phyloP scores from a whole-genome alignment of 208 protist genomes.

The Trypanosoma congolense region DNA sequence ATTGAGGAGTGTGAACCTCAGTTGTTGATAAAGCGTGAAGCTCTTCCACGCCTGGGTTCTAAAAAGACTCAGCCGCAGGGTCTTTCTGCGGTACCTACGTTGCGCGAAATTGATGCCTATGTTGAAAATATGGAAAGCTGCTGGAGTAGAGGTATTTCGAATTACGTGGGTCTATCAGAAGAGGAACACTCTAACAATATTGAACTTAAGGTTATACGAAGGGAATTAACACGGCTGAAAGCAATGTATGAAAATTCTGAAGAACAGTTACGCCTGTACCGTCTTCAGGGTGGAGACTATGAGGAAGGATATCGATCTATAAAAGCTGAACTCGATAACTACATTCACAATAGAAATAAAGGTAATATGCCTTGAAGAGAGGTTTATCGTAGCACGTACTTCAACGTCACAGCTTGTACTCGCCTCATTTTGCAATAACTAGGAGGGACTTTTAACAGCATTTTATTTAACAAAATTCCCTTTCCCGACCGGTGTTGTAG shows the following conservation, averaged over 20 bases:
- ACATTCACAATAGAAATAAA: slow-evolving; percentile 48
- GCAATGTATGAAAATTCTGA: slow-evolving; percentile 31
- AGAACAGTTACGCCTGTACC: slow-evolving; percentile 73
- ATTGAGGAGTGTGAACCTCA: slow-evolving; percentile 33
- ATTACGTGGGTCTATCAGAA: slow-evolving; percentile 55
- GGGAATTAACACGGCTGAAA: slow-evolving; percentile 40
- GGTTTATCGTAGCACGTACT: no score
- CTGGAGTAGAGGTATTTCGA: slow-evolving; percentile 63
- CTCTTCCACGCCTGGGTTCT: slow-evolving; percentile 24
- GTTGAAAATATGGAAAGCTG: slow-evolving; percentile 81
- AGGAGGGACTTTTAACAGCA: background rate
- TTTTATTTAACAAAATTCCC: no score
- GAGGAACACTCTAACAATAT: slow-evolving; percentile 43
- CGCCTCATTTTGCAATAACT: background rate
- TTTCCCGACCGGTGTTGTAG: no score
- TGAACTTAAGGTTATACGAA: slow-evolving; percentile 48
- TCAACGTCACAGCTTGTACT: no score
- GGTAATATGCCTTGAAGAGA: slow-evolving; percentile 6
- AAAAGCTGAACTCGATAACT: slow-evolving; percentile 59
- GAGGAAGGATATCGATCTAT: slow-evolving; percentile 61
- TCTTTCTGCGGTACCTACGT: slow-evolving; percentile 43
- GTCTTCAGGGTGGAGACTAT: slow-evolving; percentile 69
- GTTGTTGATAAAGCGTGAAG: slow-evolving; percentile 52
- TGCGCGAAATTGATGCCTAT: slow-evolving; percentile 72
- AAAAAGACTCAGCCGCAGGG: slow-evolving; percentile 37